Base-by-base conservation (phyloP, 352 stramenopile genomes). In the Phytophthora litchii region DNA sequence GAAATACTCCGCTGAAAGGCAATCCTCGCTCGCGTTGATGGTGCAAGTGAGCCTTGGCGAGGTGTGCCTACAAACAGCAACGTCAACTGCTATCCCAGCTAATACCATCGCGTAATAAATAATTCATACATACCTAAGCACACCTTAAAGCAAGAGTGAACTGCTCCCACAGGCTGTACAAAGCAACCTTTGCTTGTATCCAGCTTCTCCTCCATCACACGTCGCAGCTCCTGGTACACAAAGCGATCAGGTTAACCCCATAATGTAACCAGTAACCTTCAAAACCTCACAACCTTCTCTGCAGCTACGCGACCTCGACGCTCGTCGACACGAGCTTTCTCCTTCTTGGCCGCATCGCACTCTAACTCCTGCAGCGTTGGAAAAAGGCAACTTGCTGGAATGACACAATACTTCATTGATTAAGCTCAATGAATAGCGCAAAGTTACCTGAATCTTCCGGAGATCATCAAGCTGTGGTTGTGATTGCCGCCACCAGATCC, bases 1-100 rank as follows among this genome's bases (percentile, higher is more conserved):
- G 89, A 91, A 19, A 97, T 77, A 64, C 55, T 90, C 27, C 90
- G 85, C 32, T 93, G 69, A 50, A 97, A 92, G 12, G 75, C 72
- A 41, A 97, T 87, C 37, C 78, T 71, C 0, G 74, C 86, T 17
- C 76, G 60, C 5, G 88, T 91, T 21, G 83, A 80, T 9, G 86
- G 83, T 17, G 84, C 88, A 7, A 95, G 76, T 21, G 83, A 76
- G 0, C 86, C 86, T 70, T 97, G 89, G 13, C 89, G 82, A n/a
- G 89, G 89, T 1, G 88, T 95, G 11, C 88, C 84, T 85, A 32
- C 29, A 53, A 48, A 19, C 32, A 60, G 55, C 34, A 40, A 19
- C 32, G 27, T 45, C 19, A 56, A 17, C 12, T 31, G 7, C 25
- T 21, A 29, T 16, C 25, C 14, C 6, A 54, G 37, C 37, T 27